phyloP scores from a whole-genome alignment of 305 asterid genomes.

The Fraxinus nigra region DNA sequence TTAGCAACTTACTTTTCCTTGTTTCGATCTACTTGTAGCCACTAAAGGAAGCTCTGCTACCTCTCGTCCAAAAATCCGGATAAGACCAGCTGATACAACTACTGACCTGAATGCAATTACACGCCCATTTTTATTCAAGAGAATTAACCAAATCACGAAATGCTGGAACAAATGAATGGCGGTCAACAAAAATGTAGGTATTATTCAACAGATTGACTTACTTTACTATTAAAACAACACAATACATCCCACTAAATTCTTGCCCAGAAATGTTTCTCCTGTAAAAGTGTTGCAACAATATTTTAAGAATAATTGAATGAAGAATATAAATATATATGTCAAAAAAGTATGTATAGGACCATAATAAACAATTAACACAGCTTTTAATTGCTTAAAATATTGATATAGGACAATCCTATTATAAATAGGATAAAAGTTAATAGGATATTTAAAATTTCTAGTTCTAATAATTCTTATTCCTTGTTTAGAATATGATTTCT shows the following conservation, averaged over 20 bases:
- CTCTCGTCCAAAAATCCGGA: constrained; percentile 83
- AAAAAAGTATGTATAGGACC: not conserved
- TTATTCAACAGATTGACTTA: constrained; percentile 38
- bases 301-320: not conserved
- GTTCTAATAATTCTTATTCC: not conserved
- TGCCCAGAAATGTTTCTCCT: constrained; percentile 98
- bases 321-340: not conserved
- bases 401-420: too few relatives aligned
- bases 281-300: constrained; percentile 26
- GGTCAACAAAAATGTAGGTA: not conserved
- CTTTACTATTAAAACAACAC: constrained; percentile 80
- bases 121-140: constrained; percentile 1
- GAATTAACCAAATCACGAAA: not conserved
- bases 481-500: not conserved
- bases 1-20: constrained; percentile 75
- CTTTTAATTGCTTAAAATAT: not conserved
- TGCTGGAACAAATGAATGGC: not conserved
- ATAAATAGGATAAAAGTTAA: not conserved
- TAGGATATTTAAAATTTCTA: not conserved
- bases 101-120: constrained; percentile 58
- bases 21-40: constrained; percentile 81
- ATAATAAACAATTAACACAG: not conserved
- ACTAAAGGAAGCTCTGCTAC: constrained; percentile 97
- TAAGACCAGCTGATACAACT: constrained; percentile 94
- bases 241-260: constrained; percentile 98